Evolutionary conservation across 495 filamentous ascomycete genomes (phyloP).

Genomic region (Aspergillus conjunctus): DNA sequence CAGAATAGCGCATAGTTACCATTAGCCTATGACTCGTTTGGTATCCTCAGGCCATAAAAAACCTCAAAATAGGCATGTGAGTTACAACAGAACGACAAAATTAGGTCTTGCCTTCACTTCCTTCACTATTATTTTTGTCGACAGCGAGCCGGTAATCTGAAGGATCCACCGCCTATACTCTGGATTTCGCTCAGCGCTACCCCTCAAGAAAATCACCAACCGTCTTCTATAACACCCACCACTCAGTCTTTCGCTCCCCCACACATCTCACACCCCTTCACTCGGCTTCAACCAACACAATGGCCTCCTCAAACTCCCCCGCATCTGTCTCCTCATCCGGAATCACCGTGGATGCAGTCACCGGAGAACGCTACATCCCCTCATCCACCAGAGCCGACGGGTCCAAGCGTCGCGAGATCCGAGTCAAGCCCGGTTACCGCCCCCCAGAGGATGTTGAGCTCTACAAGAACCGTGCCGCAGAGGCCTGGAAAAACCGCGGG

Average conservation of each 20-base stretch:
- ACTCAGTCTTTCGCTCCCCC: no score
- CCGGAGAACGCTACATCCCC: conserved; percentile 86
- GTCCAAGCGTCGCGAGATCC: conserved; percentile 85
- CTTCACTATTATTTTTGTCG: no score
- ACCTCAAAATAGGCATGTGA: background rate
- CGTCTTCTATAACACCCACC: no score
- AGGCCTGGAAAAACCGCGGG: conserved; percentile 80
- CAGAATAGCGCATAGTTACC: conserved; percentile 1
- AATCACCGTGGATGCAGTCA: conserved; percentile 69
- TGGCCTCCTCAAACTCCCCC: conserved; percentile 28
- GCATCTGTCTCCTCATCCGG: conserved; percentile 54
- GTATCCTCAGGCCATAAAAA: background rate
- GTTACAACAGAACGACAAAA: no score
- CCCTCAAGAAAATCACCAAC: no score
- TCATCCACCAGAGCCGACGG: conserved; percentile 85
- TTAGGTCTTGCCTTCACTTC: no score
- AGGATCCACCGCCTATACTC: no score
- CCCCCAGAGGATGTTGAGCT: conserved; percentile 96
- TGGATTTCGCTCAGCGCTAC: no score
- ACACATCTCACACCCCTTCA: no score
- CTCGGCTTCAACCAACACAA: conserved; percentile 14
- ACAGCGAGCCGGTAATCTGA: no score
- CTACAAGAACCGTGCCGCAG: conserved; percentile 90
- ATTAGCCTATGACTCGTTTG: background rate
- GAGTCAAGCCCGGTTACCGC: conserved; percentile 87